These are phyloP conservation scores for Emergomyces africanus DNA, from an alignment of 2,329 filamentous ascomycete species.

Conservation along the genomic window DNA sequence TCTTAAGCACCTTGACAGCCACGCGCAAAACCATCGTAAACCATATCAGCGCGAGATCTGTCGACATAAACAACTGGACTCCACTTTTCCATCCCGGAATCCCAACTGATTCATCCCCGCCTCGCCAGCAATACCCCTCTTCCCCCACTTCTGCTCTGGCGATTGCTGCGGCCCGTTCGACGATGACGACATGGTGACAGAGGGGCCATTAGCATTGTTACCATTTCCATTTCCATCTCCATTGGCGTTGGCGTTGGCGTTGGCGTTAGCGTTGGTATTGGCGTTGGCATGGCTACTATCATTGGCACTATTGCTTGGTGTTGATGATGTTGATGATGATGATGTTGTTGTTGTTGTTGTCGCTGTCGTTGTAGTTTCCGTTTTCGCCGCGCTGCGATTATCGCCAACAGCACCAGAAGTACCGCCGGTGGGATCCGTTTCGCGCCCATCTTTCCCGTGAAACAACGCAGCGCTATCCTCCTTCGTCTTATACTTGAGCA, in stretches of 20 bases:
- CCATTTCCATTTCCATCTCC: slow-evolving; percentile 13
- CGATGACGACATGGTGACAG: neutral
- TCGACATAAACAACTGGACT: slow-evolving; percentile 95
- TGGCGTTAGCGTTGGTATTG: too few relatives aligned
- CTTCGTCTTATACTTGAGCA: slow-evolving; percentile 80
- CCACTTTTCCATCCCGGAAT: slow-evolving; percentile 75
- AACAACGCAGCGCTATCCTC: slow-evolving; percentile 37
- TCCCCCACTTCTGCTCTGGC: slow-evolving; percentile 44
- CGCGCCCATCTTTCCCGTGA: slow-evolving; percentile 36
- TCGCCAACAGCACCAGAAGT: slow-evolving; percentile 13
- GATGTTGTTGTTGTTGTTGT: too few relatives aligned
- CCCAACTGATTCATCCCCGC: slow-evolving; percentile 68
- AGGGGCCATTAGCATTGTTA: neutral
- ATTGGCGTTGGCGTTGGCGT: too few relatives aligned
- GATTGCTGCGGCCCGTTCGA: slow-evolving; percentile 19
- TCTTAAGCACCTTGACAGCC: slow-evolving; percentile 60
- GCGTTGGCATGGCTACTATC: too few relatives aligned
- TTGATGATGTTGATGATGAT: too few relatives aligned
- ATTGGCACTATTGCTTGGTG: too few relatives aligned
- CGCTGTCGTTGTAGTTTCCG: too few relatives aligned
- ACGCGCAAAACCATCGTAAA: slow-evolving; percentile 80
- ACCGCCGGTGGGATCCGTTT: slow-evolving; percentile 24
- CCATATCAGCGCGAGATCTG: slow-evolving; percentile 75
- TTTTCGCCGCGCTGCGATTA: too few relatives aligned
- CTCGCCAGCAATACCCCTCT: slow-evolving; percentile 35